Evolutionary conservation across 31 red algal species (phyloP), one percentile per base, ranked within the genome.

Genomic region (Endocladia muricata): DNA sequence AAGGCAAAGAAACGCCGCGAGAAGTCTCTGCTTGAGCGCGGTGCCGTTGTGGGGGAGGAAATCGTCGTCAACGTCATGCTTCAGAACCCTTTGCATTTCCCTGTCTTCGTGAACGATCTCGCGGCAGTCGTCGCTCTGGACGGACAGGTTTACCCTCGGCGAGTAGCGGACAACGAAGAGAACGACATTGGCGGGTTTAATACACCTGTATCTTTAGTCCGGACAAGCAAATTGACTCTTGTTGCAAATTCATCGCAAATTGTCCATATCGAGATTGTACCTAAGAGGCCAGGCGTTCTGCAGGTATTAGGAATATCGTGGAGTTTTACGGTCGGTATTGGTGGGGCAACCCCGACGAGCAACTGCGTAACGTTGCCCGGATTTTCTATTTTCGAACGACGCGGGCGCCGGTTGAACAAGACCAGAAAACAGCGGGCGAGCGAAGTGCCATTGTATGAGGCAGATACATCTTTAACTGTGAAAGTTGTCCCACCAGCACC

Each of bases 391-490:
- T 54, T 91, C 9, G 63, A 83, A 4, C 57, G 79, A 17, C 88
- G 80, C 15, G 88, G 88, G 32, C 61, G 68, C 8, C 71, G 88
- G 26, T 77, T 91, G 2, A 91, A 91, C 65, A 51, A 41, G 2
- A 91, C 79, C 4, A 57, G 88, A 62, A 65, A 65, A 25, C 88
- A 91, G 40, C 70, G 88, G 9, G 88, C 88, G 39, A 84, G 79
- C 64, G 88, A 91, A 26, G 32, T 67, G 13, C 88, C 88, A 6
- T 21, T 83, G 4, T 91, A 91, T 57, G 88, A 79, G 25, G 58
- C 77, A 29, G 88, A 91, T 52, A 37, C 65, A 47, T 78, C 79
- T 22, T 67, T 91, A 21, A 59, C 51, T 8, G 72, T 79, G 25
- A 56, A 38, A 4, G 43, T 91, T 29, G 55, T 59, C 22, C 58